Percentiles rank a stretch among this genome's conserved stretches.
Evolutionary conservation across 352 stramenopile species (phyloP).

Genomic region (Peronospora belbahrii): DNA sequence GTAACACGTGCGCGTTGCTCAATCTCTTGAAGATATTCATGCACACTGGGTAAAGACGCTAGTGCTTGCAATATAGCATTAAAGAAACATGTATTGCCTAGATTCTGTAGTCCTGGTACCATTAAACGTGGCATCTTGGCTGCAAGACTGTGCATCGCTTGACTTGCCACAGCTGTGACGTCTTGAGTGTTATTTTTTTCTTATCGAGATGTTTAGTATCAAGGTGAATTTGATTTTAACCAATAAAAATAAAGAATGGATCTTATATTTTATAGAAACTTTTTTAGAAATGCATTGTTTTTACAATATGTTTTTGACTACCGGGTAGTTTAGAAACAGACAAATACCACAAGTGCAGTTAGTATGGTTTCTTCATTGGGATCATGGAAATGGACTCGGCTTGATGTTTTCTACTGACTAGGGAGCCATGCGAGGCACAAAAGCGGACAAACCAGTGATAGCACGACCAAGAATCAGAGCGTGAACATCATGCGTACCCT

Average conservation of each 20-base stretch:
- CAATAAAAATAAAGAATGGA: too few species aligned
- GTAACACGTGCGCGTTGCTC: slow-evolving; percentile 34
- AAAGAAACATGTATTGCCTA: slow-evolving; percentile 89
- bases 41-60: slow-evolving; percentile 58
- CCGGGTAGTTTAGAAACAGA: too few species aligned
- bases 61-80: slow-evolving; percentile 85
- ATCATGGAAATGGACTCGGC: too few species aligned
- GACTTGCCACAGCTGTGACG: neutral
- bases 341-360: too few species aligned
- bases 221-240: too few species aligned
- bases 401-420: slow-evolving; percentile 28
- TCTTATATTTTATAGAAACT: too few species aligned
- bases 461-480: slow-evolving; percentile 95
- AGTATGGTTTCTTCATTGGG: too few species aligned
- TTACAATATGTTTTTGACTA: too few species aligned
- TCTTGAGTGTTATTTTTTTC: too few species aligned
- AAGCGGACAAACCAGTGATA: slow-evolving; percentile 93
- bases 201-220: too few species aligned
- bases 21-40: slow-evolving; percentile 61
- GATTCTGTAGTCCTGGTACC: slow-evolving; percentile 66
- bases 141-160: slow-evolving; percentile 13
- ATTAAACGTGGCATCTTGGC: slow-evolving; percentile 17
- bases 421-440: slow-evolving; percentile 83
- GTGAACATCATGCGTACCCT: slow-evolving; percentile 98
- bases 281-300: too few species aligned